phyloP scores from a whole-genome alignment of 2,329 filamentous ascomycete species.

The Cryphonectria radicalis region DNA sequence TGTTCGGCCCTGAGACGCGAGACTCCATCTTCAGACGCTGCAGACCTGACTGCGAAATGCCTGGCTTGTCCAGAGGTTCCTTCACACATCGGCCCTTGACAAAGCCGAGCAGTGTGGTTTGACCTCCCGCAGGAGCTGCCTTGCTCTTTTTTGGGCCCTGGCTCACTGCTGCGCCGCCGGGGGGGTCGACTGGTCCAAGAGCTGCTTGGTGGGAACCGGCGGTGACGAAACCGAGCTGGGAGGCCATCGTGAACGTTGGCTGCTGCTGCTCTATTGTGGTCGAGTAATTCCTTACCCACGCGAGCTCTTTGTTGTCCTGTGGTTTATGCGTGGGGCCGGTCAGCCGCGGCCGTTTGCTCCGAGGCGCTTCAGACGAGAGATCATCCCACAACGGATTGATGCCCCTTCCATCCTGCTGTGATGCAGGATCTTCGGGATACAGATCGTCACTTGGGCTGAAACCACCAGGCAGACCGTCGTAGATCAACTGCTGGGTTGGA shows the following conservation, averaged over 20 bases:
- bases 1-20: background rate
- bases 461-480: constrained; percentile 56
- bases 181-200: constrained; percentile 40
- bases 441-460: constrained; percentile 67
- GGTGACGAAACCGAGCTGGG: constrained; percentile 64
- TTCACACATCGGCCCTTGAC: constrained; percentile 10
- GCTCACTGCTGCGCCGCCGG: constrained; percentile 31
- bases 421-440: constrained; percentile 66
- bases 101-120: constrained; percentile 25
- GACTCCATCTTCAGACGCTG: background rate
- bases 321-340: constrained; percentile 37
- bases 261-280: constrained; percentile 67
- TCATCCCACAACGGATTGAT: constrained; percentile 38
- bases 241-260: constrained; percentile 61
- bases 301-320: constrained; percentile 37
- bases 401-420: constrained; percentile 3
- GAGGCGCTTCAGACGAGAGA: constrained; percentile 37
- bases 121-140: constrained; percentile 26
- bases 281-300: constrained; percentile 50
- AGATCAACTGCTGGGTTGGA: constrained; percentile 60
- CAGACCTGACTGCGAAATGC: background rate
- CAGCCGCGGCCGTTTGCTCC: constrained; percentile 37
- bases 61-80: constrained; percentile 5
- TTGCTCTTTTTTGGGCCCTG: constrained; percentile 37
- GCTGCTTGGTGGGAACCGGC: constrained; percentile 58